A percentile compares a stretch with the other conserved stretches of the same genome.
phyloP scores from a whole-genome alignment of 257 asterid species.

The Penstemon davidsonii region DNA sequence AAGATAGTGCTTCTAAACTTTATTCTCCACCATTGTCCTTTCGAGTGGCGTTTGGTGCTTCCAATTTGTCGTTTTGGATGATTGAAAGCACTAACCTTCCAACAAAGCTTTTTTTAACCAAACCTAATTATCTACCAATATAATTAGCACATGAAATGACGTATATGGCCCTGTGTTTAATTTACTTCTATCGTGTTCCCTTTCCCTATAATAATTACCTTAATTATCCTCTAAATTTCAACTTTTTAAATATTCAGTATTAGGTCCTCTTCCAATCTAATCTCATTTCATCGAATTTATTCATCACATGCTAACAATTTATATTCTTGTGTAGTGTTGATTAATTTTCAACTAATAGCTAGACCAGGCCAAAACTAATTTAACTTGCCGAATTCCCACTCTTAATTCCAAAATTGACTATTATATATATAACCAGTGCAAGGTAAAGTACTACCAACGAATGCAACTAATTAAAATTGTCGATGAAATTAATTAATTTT shows the following conservation, averaged over 20 bases:
- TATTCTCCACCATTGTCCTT: conserved; percentile 60
- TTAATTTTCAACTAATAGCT: too few species aligned
- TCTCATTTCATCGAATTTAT: too few species aligned
- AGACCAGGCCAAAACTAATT: too few species aligned
- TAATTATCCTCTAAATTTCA: too few species aligned
- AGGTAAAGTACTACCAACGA: conserved; percentile 3
- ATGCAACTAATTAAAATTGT: not conserved
- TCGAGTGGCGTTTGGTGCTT: conserved; percentile 66
- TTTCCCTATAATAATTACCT: not conserved
- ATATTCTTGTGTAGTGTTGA: too few species aligned
- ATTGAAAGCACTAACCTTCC: conserved; percentile 40
- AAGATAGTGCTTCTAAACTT: conserved; percentile 52
- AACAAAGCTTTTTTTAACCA: conserved; percentile 36
- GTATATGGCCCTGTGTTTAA: conserved; percentile 9
- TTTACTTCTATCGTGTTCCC: not conserved
- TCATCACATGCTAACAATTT: too few species aligned
- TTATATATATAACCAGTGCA: not conserved
- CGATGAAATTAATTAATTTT: not conserved
- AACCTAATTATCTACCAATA: conserved; percentile 29
- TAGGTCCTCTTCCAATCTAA: too few species aligned
- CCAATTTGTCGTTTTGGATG: conserved; percentile 44
- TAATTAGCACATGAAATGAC: conserved; percentile 10
- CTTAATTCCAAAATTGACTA: not conserved
- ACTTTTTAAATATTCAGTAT: too few species aligned
- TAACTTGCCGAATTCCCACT: too few species aligned